These are phyloP conservation scores for Pseudogymnoascus sp. DNA, from an alignment of 2,329 filamentous ascomycete species.

Conservation along the genomic window DNA sequence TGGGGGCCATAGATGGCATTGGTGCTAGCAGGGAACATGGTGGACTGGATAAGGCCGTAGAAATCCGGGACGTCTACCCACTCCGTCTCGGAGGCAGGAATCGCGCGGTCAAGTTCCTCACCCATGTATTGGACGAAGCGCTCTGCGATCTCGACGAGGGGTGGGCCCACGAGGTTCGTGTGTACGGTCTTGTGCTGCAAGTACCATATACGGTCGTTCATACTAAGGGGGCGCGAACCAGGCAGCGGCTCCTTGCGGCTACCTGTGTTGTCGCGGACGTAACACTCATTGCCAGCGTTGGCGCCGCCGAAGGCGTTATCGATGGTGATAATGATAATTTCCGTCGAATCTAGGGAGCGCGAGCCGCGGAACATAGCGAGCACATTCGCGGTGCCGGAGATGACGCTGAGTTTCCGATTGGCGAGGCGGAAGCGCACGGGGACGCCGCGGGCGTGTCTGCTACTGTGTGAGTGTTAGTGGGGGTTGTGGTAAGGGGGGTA, in stretches of 20 bases:
- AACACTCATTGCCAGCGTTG: not conserved
- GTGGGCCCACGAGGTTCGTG: slow-evolving; percentile 14
- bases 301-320: slow-evolving; percentile 19
- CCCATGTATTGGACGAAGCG: not conserved
- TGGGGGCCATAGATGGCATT: slow-evolving; percentile 24
- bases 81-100: slow-evolving; percentile 13
- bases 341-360: slow-evolving; percentile 16
- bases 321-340: slow-evolving; percentile 14
- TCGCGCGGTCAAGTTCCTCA: not conserved
- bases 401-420: slow-evolving; percentile 16
- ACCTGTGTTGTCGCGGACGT: slow-evolving; percentile 17
- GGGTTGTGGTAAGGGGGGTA: not conserved
- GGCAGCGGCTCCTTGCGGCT: slow-evolving; percentile 14
- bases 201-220: slow-evolving; percentile 18
- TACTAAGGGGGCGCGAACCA: slow-evolving; percentile 13
- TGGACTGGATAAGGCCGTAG: slow-evolving; percentile 21
- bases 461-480: slow-evolving; percentile 12
- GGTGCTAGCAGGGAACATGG: slow-evolving; percentile 23
- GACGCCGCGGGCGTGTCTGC: slow-evolving; percentile 14
- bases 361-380: slow-evolving; percentile 18
- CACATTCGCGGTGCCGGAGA: slow-evolving; percentile 18
- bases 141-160: slow-evolving; percentile 16
- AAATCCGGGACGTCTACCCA: slow-evolving; percentile 23
- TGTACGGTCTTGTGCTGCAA: slow-evolving; percentile 15
- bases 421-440: slow-evolving; percentile 18